Evolutionary conservation across 1,139 yeast genomes (phyloP).

Genomic region (Nakaseomyces delphensis): DNA sequence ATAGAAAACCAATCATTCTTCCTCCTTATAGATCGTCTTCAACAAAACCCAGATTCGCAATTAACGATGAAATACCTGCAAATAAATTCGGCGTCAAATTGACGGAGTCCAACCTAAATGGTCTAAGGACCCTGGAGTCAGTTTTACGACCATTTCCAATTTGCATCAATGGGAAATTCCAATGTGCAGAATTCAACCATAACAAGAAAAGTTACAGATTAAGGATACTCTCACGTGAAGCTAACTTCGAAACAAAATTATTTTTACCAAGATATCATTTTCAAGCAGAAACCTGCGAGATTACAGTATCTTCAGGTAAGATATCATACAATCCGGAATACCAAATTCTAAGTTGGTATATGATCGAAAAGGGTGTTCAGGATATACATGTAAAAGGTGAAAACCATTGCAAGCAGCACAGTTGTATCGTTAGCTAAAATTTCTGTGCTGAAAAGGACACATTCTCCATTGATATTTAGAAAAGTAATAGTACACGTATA

Average conservation of each 20-base stretch:
- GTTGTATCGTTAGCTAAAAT: neutral
- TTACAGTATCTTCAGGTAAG: conserved; percentile 44
- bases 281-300: conserved; percentile 35
- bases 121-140: conserved; percentile 63
- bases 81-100: neutral
- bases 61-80: conserved; percentile 1
- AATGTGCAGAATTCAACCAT: conserved; percentile 49
- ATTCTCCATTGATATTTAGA: too few species aligned
- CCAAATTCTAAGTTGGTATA: conserved; percentile 58
- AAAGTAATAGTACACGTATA: too few species aligned
- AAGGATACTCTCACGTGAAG: conserved; percentile 31
- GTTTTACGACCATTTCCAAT: conserved; percentile 65
- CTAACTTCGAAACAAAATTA: conserved; percentile 44
- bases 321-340: conserved; percentile 42
- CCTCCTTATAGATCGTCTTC: neutral
- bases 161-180: conserved; percentile 46
- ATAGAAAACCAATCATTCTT: neutral
- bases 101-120: conserved; percentile 29
- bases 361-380: neutral
- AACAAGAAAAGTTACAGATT: conserved; percentile 40
- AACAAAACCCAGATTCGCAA: neutral
- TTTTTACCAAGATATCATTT: conserved; percentile 69
- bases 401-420: neutral
- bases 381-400: neutral
- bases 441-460: neutral